Evolutionary conservation across 331 rosid genomes (phyloP), one percentile per base, ranked within the genome.

Genomic region (Malus hybrid): DNA sequence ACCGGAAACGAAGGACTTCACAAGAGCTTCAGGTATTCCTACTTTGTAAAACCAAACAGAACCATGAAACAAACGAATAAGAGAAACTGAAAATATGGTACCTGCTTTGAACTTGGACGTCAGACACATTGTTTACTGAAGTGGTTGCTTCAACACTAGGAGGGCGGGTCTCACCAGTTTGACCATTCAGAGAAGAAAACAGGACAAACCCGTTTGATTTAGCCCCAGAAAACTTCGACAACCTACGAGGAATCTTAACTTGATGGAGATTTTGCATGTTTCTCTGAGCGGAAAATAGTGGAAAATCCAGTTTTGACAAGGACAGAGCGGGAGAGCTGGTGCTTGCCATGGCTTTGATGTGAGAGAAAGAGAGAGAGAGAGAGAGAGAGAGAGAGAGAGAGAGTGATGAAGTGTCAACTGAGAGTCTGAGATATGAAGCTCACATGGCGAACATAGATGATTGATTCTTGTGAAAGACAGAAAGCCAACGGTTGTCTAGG

Each of bases 61-160:
- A 1, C 50, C 15, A 44, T 44, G 50, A 44, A 44, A 44, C 5
- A 44, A 44, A 44, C 0, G 15, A 42, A 26, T 5, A 56, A 50
- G 57, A 56, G 50, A 10, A 46, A 60, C 11, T 18, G 29, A 48
- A 65, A 50, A 26, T 13, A 19, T 33, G 71, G 62, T 86, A 89
- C 98, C 92, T 55, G 75, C 86, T 84, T 70, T 84, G 90, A 89
- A 89, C 88, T 61, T 84, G 79, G 76, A 77, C 70, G 36, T 86
- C 77, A 36, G 84, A 64, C 69, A 33, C 67, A 71, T 58, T 69
- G 53, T 48, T 72, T 66, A 22, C 71, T 55, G 80, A 63, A 20
- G 76, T 68, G 39, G 70, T 53, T 53, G 60, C 67, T 15, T 60
- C 66, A 70, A 8, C 68, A 44, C 15, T 44, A 66, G 78, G 71